phyloP scores from a whole-genome alignment of 345 rosid species.

The Combretum micranthum region DNA sequence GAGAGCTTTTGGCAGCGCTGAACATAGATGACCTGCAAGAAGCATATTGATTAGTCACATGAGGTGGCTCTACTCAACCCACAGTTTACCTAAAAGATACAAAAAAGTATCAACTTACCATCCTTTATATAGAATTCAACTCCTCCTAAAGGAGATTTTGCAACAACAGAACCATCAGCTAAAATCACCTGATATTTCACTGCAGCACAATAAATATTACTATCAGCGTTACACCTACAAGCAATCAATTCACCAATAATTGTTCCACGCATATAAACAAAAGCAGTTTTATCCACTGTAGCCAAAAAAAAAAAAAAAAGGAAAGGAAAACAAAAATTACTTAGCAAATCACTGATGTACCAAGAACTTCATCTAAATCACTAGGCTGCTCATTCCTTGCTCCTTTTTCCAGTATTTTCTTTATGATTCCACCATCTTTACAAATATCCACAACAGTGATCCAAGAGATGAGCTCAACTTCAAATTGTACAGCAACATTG shows the following conservation, averaged over 20 bases:
- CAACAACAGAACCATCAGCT: conserved; percentile 35
- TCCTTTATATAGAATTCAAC: conserved; percentile 51
- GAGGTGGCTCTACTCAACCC: conserved; percentile 1
- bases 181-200: conserved; percentile 42
- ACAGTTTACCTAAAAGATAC: not conserved
- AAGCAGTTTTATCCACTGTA: not conserved
- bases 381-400: conserved; percentile 29
- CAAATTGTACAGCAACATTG: conserved; percentile 31
- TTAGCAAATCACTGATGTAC: conserved; percentile 18
- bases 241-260: not conserved
- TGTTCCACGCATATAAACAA: too few relatives aligned
- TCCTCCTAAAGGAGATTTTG: conserved; percentile 43
- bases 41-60: not conserved
- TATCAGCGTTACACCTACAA: not conserved
- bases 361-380: conserved; percentile 61
- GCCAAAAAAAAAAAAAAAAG: conserved; percentile 11
- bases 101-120: conserved; percentile 27
- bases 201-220: conserved; percentile 15
- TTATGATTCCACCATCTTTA: conserved; percentile 49
- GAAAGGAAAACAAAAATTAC: not conserved
- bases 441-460: conserved; percentile 42
- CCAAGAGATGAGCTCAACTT: conserved; percentile 54
- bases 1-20: conserved; percentile 39
- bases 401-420: conserved; percentile 46
- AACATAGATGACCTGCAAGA: conserved; percentile 43